Percentiles rank a stretch among this genome's conserved stretches.
Conservation (phyloP, 352 stramenopile species). For the Pythium myriotylum region DNA sequence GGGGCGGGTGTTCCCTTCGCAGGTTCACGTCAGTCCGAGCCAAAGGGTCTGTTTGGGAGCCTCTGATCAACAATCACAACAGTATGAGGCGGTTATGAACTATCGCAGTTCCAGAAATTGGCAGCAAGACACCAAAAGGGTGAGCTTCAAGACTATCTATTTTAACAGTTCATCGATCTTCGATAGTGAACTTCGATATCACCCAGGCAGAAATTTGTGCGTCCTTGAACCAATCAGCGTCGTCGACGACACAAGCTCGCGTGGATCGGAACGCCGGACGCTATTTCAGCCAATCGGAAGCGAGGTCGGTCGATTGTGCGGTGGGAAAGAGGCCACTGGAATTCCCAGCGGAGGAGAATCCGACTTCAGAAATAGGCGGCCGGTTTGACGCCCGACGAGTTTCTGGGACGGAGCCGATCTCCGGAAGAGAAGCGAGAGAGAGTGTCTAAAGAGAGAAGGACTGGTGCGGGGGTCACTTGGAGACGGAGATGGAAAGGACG, state of each 20-base stretch:
- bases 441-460: no score
- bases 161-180: constrained; percentile 6
- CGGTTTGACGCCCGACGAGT: neutral
- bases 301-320: constrained; percentile 12
- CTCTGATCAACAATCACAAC: constrained; percentile 2
- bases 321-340: constrained; percentile 21
- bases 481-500: no score
- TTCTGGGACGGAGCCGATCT: no score
- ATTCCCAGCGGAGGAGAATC: constrained; percentile 5
- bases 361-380: constrained; percentile 6
- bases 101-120: neutral
- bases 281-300: constrained; percentile 24
- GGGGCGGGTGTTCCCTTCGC: constrained; percentile 6
- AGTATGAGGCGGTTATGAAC: neutral
- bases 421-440: no score
- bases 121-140: no score
- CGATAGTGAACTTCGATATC: neutral
- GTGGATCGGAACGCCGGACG: constrained; percentile 14
- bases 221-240: constrained; percentile 20
- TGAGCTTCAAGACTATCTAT: constrained; percentile 6
- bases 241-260: neutral
- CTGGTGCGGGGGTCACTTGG: no score
- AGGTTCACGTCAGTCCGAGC: constrained; percentile 14
- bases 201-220: constrained; percentile 25
- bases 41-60: constrained; percentile 1